phyloP scores from a whole-genome alignment of 495 filamentous ascomycete genomes.

The Sabuloglossum arenarium region DNA sequence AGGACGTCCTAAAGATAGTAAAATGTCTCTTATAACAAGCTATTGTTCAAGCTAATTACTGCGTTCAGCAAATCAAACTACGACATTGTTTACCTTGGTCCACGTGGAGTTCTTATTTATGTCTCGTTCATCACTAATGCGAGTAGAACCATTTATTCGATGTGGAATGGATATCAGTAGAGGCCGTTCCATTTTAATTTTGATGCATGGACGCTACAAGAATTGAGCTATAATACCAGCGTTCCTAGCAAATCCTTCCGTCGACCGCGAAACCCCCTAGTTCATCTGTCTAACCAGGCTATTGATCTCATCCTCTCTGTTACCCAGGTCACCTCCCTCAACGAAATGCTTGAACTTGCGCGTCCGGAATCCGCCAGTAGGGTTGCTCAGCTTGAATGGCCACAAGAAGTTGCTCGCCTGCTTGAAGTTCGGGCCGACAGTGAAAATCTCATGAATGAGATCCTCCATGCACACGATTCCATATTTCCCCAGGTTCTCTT shows the following conservation, averaged over 20 bases:
- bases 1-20: too few species aligned
- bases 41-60: too few species aligned
- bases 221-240: neutral
- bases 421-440: constrained; percentile 99
- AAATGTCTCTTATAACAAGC: too few species aligned
- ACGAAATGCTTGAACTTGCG: constrained; percentile 99
- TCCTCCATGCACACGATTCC: constrained; percentile 99
- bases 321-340: constrained; percentile 94
- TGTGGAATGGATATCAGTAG: neutral
- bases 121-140: too few species aligned
- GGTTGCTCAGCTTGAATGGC: constrained; percentile 99
- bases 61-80: too few species aligned
- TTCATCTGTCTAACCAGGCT: constrained; percentile 94
- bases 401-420: constrained; percentile 99
- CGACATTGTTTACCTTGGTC: too few species aligned
- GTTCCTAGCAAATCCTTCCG: neutral
- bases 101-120: too few species aligned
- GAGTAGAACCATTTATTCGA: neutral
- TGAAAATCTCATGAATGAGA: constrained; percentile 97
- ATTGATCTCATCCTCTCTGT: constrained; percentile 99
- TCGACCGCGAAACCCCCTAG: constrained; percentile 25
- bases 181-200: neutral
- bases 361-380: constrained; percentile 81
- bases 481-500: constrained; percentile 89
- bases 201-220: neutral